Base-by-base conservation (phyloP, 345 rosid genomes). In the Lenwebbia sp. region DNA sequence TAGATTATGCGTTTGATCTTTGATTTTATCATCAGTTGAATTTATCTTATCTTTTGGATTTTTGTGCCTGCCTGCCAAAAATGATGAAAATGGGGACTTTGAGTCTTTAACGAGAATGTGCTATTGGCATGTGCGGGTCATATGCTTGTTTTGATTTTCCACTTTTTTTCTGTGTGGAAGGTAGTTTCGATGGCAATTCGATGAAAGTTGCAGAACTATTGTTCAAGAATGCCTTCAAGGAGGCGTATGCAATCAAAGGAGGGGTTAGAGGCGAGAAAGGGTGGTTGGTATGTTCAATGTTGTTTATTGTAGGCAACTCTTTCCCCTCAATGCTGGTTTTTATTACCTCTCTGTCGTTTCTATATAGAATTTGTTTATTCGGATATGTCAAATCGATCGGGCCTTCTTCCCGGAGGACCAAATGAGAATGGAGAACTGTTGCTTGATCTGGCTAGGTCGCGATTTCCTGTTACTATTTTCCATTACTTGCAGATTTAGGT, bases 121-220 rank as follows among this genome's bases (percentile, higher is more conserved):
- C 4, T 12, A n/a, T 44, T 13, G 1, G 57, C 54, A 54, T 65
- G 55, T 75, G 21, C 30, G 28, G 62, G 6, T 26, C 78, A 10
- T 83, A n/a, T 54, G 76, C 40, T 82, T 21, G 53, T 60, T 65
- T 37, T 86, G 84, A 82, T 85, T 51, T 82, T 58, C 47, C 84
- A 87, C 53, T 11, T 87, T 58, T 47, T 54, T 89, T 85, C 87
- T 90, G 85, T 88, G 95, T 86, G 92, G 84, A 95, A 95, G 99
- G 98, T 91, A 96, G 99, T 94, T 93, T 92, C 91, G 99, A 95
- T 92, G 98, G 95, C 87, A 91, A 92, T 92, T 95, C 98, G 58
- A 19, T 90, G 88, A 92, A 86, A 89, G 98, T 88, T 53, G 96
- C 98, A 40, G 96, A 95, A 90, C 90, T 95, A 87, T 56, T 96